phyloP scores from a whole-genome alignment of 257 asterid species.

The Solanum chilense region DNA sequence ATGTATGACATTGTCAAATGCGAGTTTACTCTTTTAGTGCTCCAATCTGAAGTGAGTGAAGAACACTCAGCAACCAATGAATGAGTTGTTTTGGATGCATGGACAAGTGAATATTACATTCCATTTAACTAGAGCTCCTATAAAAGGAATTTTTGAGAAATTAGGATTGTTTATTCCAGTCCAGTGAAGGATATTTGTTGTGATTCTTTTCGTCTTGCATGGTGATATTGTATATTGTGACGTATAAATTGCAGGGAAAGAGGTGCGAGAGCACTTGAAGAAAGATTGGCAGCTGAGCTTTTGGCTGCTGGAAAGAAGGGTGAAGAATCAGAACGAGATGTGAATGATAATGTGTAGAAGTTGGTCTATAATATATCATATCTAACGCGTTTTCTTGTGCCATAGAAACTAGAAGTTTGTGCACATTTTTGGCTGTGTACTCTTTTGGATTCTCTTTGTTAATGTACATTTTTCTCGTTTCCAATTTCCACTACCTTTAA shows the following conservation, averaged over 20 bases:
- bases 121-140: background rate
- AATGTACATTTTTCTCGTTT: background rate
- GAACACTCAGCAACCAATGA: background rate
- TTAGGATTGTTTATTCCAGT: background rate
- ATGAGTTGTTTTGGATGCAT: background rate
- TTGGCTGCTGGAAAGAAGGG: conserved; percentile 41
- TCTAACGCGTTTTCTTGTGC: background rate
- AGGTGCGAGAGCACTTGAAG: conserved; percentile 94
- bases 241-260: conserved; percentile 54
- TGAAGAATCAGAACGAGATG: conserved; percentile 43
- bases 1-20: background rate
- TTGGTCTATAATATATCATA: background rate
- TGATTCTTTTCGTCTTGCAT: background rate
- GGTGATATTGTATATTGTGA: background rate
- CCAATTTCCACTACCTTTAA: background rate
- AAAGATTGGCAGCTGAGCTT: conserved; percentile 76
- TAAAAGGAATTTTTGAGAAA: background rate
- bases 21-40: background rate
- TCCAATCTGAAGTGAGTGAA: background rate
- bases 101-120: background rate
- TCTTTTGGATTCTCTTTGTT: conserved; percentile 1
- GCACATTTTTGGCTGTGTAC: background rate
- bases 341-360: conserved; percentile 49
- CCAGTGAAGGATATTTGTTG: background rate
- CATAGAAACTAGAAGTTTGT: background rate